phyloP scores from a whole-genome alignment of 495 filamentous ascomycete species.

The Penicillium waksmanii region DNA sequence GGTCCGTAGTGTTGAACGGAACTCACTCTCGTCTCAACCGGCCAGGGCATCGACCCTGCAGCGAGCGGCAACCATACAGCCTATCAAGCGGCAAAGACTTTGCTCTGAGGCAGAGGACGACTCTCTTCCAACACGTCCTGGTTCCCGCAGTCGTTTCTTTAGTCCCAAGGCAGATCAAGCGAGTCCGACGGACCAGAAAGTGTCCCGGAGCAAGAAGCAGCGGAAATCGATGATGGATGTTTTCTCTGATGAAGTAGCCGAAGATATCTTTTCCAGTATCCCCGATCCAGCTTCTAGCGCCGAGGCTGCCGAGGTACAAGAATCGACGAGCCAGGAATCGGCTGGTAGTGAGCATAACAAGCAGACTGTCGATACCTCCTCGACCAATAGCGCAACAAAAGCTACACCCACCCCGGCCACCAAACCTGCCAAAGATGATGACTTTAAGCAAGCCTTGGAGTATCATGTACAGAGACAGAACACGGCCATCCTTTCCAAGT shows the following conservation, averaged over 20 bases:
- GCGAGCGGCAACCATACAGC: slow-evolving; percentile 49
- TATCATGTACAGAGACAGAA: slow-evolving; percentile 46
- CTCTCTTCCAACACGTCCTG: slow-evolving; percentile 32
- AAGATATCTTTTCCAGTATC: slow-evolving; percentile 61
- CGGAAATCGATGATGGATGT: slow-evolving; percentile 58
- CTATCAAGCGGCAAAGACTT: slow-evolving; percentile 64
- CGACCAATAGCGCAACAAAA: not conserved
- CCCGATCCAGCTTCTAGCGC: slow-evolving; percentile 37
- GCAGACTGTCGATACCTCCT: not conserved
- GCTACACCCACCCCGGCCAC: not conserved
- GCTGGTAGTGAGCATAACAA: not conserved
- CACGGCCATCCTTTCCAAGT: slow-evolving; percentile 39
- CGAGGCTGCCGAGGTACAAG: slow-evolving; percentile 15
- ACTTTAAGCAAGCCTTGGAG: slow-evolving; percentile 39
- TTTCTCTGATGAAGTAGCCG: slow-evolving; percentile 69
- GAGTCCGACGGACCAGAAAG: slow-evolving; percentile 56
- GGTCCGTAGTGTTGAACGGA: slow-evolving; percentile 47
- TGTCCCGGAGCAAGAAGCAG: slow-evolving; percentile 45
- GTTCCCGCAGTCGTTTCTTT: slow-evolving; percentile 64
- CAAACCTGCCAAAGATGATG: not conserved
- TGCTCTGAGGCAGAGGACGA: slow-evolving; percentile 58
- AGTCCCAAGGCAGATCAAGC: slow-evolving; percentile 38
- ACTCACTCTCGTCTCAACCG: slow-evolving; percentile 46
- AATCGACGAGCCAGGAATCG: slow-evolving; percentile 2
- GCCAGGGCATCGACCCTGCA: slow-evolving; percentile 51